Percentiles rank a stretch among this genome's conserved stretches.
phyloP scores from a whole-genome alignment of 2,329 filamentous ascomycete species.

The Gyromitra esculenta region DNA sequence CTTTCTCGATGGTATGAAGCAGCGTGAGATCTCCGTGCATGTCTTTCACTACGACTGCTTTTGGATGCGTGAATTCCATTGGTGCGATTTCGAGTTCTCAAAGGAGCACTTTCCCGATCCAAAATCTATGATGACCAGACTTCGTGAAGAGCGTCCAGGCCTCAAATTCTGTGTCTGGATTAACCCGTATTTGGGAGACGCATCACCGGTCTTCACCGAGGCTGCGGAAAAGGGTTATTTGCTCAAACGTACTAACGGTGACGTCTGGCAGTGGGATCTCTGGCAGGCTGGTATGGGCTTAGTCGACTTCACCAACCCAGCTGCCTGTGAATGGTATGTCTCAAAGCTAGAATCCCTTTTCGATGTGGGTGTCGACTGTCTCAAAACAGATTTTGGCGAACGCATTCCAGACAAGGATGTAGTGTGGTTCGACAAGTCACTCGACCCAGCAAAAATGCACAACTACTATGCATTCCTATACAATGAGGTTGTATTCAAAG shows the following conservation, averaged over 20 bases:
- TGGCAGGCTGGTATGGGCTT: conserved; percentile 82
- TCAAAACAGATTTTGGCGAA: conserved; percentile 82
- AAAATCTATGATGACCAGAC: conserved; percentile 69
- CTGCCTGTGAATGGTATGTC: conserved; percentile 72
- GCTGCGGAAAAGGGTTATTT: conserved; percentile 74
- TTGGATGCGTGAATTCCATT: conserved; percentile 79
- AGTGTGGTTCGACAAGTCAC: conserved; percentile 71
- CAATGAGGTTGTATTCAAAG: conserved; percentile 75
- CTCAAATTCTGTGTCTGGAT: conserved; percentile 80
- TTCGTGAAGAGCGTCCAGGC: conserved; percentile 68
- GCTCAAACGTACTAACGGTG: conserved; percentile 72
- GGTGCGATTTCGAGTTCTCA: conserved; percentile 79
- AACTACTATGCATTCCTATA: conserved; percentile 80
- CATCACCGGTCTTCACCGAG: conserved; percentile 72
- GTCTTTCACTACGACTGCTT: conserved; percentile 78
- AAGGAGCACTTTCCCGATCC: conserved; percentile 75
- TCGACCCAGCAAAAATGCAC: conserved; percentile 74
- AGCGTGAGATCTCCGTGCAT: conserved; percentile 72
- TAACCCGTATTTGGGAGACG: conserved; percentile 77
- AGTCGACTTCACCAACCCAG: conserved; percentile 78
- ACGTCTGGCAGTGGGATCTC: conserved; percentile 78
- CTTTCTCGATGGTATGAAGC: conserved; percentile 75
- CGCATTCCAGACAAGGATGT: conserved; percentile 70
- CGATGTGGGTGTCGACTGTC: conserved; percentile 74
- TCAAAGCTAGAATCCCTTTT: conserved; percentile 71